phyloP scores from a whole-genome alignment of 352 stramenopile species.

The Globisporangium radiosum region DNA sequence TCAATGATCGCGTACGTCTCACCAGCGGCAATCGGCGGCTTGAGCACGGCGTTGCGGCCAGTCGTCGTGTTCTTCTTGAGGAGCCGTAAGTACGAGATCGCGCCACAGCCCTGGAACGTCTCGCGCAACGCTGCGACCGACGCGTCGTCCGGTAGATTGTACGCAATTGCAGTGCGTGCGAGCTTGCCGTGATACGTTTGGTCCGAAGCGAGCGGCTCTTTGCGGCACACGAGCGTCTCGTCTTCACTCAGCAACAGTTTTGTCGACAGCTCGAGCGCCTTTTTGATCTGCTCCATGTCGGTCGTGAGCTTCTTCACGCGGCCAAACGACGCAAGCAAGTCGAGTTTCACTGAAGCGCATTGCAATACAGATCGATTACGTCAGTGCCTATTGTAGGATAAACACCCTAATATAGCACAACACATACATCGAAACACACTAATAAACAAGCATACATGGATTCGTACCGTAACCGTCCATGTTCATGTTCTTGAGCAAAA shows the following conservation, averaged over 20 bases:
- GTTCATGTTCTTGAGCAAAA: constrained; percentile 88
- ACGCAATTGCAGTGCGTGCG: constrained; percentile 79
- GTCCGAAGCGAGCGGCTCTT: constrained; percentile 68
- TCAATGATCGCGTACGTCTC: constrained; percentile 89
- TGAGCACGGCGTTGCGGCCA: constrained; percentile 81
- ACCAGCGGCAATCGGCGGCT: constrained; percentile 78
- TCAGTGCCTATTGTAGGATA: no score
- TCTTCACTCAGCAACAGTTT: constrained; percentile 82
- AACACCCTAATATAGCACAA: no score
- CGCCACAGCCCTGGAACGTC: constrained; percentile 76
- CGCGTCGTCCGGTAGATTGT: constrained; percentile 81
- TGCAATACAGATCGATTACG: neutral
- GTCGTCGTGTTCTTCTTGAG: constrained; percentile 88
- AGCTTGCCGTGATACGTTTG: constrained; percentile 86
- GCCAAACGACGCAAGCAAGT: constrained; percentile 76
- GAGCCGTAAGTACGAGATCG: constrained; percentile 81
- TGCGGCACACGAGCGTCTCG: constrained; percentile 79
- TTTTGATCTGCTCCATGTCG: constrained; percentile 76
- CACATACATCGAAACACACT: no score
- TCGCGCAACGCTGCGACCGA: constrained; percentile 81
- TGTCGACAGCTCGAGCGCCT: constrained; percentile 77
- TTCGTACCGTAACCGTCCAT: constrained; percentile 67
- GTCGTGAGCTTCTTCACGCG: constrained; percentile 85
- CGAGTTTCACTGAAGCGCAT: constrained; percentile 62
- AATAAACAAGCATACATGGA: neutral